A percentile compares a stretch with the other conserved stretches of the same genome.
Evolutionary conservation across 768 basidiomycete genomes (phyloP).

Genomic region (Rhizopogon roseolus): DNA sequence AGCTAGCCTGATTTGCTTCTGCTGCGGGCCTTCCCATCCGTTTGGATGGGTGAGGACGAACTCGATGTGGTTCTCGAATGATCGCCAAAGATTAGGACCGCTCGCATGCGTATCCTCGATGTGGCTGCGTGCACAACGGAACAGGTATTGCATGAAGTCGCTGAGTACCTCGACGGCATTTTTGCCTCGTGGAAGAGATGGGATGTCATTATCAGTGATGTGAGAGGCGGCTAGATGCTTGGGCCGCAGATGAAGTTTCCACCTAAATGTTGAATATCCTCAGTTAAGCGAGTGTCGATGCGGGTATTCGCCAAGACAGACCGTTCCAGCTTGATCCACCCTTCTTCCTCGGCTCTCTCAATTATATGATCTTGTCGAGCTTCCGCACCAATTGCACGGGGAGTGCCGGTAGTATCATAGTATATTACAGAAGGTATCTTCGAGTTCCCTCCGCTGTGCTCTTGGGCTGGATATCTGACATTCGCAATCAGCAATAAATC

Average conservation of each 20-base stretch:
- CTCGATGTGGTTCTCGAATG: slow-evolving; percentile 37
- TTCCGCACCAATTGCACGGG: slow-evolving; percentile 42
- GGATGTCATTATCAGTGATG: slow-evolving; percentile 28
- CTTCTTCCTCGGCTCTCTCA: slow-evolving; percentile 38
- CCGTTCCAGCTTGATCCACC: slow-evolving; percentile 44
- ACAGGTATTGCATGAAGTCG: slow-evolving; percentile 45
- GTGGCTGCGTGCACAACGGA: slow-evolving; percentile 37
- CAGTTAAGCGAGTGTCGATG: neutral
- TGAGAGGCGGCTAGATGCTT: slow-evolving; percentile 27
- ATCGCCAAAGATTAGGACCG: slow-evolving; percentile 41
- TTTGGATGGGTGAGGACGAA: slow-evolving; percentile 60
- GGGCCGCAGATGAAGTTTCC: slow-evolving; percentile 36
- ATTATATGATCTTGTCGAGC: slow-evolving; percentile 34
- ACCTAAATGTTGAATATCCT: slow-evolving; percentile 13
- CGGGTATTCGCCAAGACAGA: slow-evolving; percentile 10
- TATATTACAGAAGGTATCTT: slow-evolving; percentile 48
- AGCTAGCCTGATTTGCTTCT: slow-evolving; percentile 50
- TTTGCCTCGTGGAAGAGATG: slow-evolving; percentile 38
- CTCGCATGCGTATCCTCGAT: slow-evolving; percentile 42
- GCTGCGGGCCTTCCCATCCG: slow-evolving; percentile 61
- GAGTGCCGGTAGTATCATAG: slow-evolving; percentile 35
- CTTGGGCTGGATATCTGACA: slow-evolving; percentile 36
- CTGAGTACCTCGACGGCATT: slow-evolving; percentile 38
- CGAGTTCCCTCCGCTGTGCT: slow-evolving; percentile 37
- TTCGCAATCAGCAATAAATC: slow-evolving; percentile 1